Base-by-base conservation (phyloP, 164 flowering plant species). In the Vitis amurensis region DNA sequence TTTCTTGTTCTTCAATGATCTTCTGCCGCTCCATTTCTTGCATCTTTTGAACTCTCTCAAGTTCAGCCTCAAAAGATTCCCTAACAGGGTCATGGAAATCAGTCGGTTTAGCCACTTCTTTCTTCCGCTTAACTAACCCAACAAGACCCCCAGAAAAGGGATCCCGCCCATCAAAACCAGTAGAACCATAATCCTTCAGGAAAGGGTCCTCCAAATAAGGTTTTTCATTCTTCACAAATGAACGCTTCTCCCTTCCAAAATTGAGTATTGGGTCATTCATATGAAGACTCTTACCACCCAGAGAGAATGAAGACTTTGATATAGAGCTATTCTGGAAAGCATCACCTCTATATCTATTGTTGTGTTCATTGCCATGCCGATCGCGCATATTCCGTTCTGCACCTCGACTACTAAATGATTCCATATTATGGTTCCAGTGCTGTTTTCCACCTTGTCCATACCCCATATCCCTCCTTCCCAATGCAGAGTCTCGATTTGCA, bases 21-120 rank as follows among this genome's bases (percentile, higher is more conserved):
- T 89, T 80, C 73, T 85, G 94, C 52, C 98, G 76, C 74, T 93
- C 97, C 82, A 84, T 90, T 83, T 95, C 98, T 77, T 95, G 98
- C 83, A 93, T 83, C 81, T 79, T 86, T 76, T 95, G 99, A 76
- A 93, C 98, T 71, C 93, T 85, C 81, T 95, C 99, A 64, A 95
- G 93, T 75, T 95, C 99, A 64, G 98, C 98, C 86, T 95, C 99
- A 82, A 95, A 95, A 55, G 99, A 93, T 77, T 95, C 98, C 74
- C 99, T 80, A 14, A 85, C 92, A 75, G 99, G 97, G 57, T 95
- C 99, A 82, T 93, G 89, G 70, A 95, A 89, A 71, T 95, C 94
- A 63, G 81, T 71, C 61, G 80, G 87, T 67, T 83, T 91, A 50
- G 71, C 71, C 65, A 81, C 72, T 75, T 91, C 97, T 67, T 91